phyloP scores from a whole-genome alignment of 2,329 filamentous ascomycete species.

The Alternaria rosae region DNA sequence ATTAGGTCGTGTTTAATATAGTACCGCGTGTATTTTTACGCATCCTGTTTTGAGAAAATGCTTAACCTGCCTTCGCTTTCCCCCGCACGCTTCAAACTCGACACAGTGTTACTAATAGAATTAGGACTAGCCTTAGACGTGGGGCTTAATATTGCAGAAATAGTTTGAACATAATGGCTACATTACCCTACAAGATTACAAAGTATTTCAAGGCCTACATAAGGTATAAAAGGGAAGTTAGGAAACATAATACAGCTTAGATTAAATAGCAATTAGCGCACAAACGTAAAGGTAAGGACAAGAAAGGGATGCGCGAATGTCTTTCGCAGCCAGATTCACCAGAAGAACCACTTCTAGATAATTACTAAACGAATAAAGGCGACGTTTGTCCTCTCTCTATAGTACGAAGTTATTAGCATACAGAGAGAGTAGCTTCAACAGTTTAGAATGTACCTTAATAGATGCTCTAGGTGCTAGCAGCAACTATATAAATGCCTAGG shows the following conservation, averaged over 20 bases:
- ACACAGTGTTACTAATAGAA: not conserved
- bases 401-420: not conserved
- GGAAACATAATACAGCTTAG: not conserved
- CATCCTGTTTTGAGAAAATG: not conserved
- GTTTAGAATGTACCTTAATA: not conserved
- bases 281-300: not conserved
- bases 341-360: not conserved
- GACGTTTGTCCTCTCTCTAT: not conserved
- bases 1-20: not conserved
- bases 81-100: not conserved
- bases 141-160: not conserved
- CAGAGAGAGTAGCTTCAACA: not conserved
- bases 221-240: not conserved
- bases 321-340: not conserved
- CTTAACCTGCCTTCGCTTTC: not conserved
- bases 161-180: not conserved
- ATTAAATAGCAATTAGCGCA: not conserved
- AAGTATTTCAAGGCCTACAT: not conserved
- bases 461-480: constrained; percentile 4
- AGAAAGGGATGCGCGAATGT: not conserved
- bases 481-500: constrained; percentile 3
- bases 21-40: not conserved
- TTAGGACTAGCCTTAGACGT: not conserved
- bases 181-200: not conserved
- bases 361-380: not conserved